Evolutionary conservation across 1,284 basidiomycete species (phyloP), one percentile per base, ranked within the genome.

Genomic region (Rhodofomes roseus): DNA sequence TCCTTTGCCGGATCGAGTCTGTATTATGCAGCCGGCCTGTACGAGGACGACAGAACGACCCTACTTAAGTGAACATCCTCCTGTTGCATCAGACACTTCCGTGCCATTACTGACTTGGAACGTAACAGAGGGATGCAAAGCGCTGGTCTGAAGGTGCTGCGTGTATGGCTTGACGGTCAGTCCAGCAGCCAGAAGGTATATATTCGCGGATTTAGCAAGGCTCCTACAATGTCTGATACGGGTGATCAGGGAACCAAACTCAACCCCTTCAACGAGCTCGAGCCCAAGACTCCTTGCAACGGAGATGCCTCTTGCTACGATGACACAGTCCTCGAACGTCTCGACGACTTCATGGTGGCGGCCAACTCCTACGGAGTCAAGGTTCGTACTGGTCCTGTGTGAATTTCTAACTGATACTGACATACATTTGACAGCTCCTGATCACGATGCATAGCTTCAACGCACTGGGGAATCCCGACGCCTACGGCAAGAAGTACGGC

Each of bases 281-380:
- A 79, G 65, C 71, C 72, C 1, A 66, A 56, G 16, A 46, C 56
- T 20, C 72, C 77, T 53, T 77, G 77, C 34, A 65, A 68, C 16
- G 67, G 68, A 8, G 63, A 48, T 36, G 55, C 48, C 18, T 64
- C 62, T 6, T 70, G 66, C 59, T 79, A 74, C 64, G 69, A 79
- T 63, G 74, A 76, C 60, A 76, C 73, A 1, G 73, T 77, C 29
- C 68, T 79, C 12, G 65, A 73, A 40, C 65, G 70, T 12, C 68
- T 79, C 36, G 77, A 79, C 59, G 69, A 72, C 48, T 71, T 79
- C 63, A 78, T 77, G 77, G 46, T 73, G 46, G 75, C 74, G 20
- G 71, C 73, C 16, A 62, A 73, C 36, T 54, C 60, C 2, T 68
- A 73, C 27, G 73, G 74, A n/a, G 73, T 78, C 62, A 77, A 77